Base-by-base conservation (phyloP, 1,284 basidiomycete genomes). In the Naganishia liquefaciens region DNA sequence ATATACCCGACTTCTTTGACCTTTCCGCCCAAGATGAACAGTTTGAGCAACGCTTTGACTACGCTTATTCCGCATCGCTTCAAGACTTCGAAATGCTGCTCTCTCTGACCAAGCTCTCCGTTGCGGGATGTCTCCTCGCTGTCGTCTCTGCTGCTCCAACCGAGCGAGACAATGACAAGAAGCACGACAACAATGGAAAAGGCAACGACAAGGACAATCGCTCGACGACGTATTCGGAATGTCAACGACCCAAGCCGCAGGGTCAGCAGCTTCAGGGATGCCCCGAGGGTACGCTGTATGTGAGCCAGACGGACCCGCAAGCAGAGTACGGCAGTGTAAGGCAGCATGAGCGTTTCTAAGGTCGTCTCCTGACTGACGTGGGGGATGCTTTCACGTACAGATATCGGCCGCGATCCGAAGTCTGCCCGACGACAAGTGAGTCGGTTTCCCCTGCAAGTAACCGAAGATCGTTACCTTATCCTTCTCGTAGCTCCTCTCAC, bases 301-400 rank as follows among this genome's bases (percentile, higher is more conserved):
- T 66, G 30, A 62, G 55, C n/a, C 64, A 64, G 27, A 66, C 67
- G 17, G 64, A 68, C 39, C 62, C 64, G 10, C 64, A 68, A 43
- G 47, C 52, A 5, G 27, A 37, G 4, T 68, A 49, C 33, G 64
- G 64, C 15, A 51, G 47, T 2, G 33, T 68, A 52, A 62, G n/a
- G 33, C 33, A 37, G 33, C 9, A 37, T 7, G 13, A 13, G 33
- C 33, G 33, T 7, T 37, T 3, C 13, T 9, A 1, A 10, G 33
- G 6, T 37, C 13, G 33, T 37, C 33, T 37, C n/a, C 13, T 37
- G 33, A 37, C 33, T 7, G 2, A 37, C 33, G 33, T 23, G 2
- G 28, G 30, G 15, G 17, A 9, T 2, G 23, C 15, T 23, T 30
- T 13, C 27, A n/a, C 4, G 37, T 19, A 25, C 27, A 64, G 53